Conservation (phyloP, 2,329 filamentous ascomycete genomes). For the Boeremia lycopersici region DNA sequence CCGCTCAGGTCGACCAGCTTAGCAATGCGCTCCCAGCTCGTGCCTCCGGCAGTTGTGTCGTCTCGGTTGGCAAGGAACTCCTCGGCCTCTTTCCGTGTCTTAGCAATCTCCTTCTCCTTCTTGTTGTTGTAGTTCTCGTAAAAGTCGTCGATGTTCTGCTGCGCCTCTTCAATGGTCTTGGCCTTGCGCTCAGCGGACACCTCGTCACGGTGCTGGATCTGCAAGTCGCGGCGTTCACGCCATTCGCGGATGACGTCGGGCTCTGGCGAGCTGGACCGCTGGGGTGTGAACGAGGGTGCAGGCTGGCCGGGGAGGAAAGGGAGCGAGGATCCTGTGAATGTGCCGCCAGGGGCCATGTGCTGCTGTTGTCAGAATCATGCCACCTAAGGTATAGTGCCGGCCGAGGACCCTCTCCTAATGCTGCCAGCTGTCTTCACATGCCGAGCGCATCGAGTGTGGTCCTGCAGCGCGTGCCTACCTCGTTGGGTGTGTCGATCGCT, state of each 20-base stretch:
- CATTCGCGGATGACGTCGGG: conserved; percentile 87
- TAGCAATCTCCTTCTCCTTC: conserved; percentile 89
- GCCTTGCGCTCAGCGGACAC: conserved; percentile 81
- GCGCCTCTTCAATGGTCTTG: conserved; percentile 86
- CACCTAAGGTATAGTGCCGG: background rate
- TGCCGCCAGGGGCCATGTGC: conserved; percentile 75
- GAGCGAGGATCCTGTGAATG: conserved; percentile 73
- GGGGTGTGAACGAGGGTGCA: conserved; percentile 48
- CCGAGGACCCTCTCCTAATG: background rate
- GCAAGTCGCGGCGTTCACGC: conserved; percentile 86
- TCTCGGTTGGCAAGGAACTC: conserved; percentile 88
- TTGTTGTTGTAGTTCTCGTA: conserved; percentile 99
- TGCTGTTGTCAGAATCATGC: conserved; percentile 42
- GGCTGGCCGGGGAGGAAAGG: conserved; percentile 58
- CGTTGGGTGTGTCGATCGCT: conserved; percentile 74
- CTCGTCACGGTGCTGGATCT: conserved; percentile 82
- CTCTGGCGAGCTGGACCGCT: conserved; percentile 76
- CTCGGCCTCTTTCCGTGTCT: conserved; percentile 90
- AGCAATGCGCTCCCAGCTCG: conserved; percentile 97
- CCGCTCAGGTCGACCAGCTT: conserved; percentile 98
- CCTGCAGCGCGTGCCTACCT: conserved; percentile 59
- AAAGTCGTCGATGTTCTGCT: conserved; percentile 96
- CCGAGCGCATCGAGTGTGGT: conserved; percentile 1
- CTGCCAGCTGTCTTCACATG: conserved; percentile 8
- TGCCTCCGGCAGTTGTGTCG: conserved; percentile 91